Evolutionary conservation across 352 stramenopile species (phyloP), one percentile per base, ranked within the genome.

Genomic region (Thraustotheca clavata): DNA sequence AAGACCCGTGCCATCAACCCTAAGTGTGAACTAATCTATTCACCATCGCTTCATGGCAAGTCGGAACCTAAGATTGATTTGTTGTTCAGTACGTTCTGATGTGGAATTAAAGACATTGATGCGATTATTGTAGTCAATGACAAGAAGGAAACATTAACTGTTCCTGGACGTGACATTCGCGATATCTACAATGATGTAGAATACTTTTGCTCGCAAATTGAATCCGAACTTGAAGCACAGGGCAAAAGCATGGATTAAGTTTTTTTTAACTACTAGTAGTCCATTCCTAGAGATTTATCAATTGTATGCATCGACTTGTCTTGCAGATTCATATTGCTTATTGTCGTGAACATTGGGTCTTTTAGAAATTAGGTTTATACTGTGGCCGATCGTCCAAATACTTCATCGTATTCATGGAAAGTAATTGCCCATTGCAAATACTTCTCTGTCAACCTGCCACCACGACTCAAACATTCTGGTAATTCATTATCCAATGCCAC

Each of bases 151-250:
- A 67, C 70, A 46, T 71, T 91, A 38, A 76, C 87, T 48, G 82
- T 90, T 14, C 75, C 80, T 20, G 67, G 68, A 73, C 88, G 87
- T 71, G 84, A 87, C 41, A 79, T 93, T 41, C 75, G 78, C 66
- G 84, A 89, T 33, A 93, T 93, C 69, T 90, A 91, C 57, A 83
- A 91, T 26, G 79, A 91, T 26, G 69, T 93, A 48, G 84, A 93
- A 68, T 86, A 79, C 49, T 82, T 83, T 71, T 93, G 84, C 77
- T 86, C 81, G 49, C 80, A 88, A 73, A 93, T 93, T 60, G 84
- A 93, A 72, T 82, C 84, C 54, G 82, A 93, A 71, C 89, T 91
- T 69, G 84, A 93, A 72, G 71, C 76, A 60, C 67, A 80, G 68
- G 84, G 84, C 71, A 93, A 93, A 78, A 68, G 55, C 67, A 91